Percentiles rank a stretch among this genome's conserved stretches.
phyloP scores from a whole-genome alignment of 2,329 filamentous ascomycete species.

The Xylariaceae sp. region DNA sequence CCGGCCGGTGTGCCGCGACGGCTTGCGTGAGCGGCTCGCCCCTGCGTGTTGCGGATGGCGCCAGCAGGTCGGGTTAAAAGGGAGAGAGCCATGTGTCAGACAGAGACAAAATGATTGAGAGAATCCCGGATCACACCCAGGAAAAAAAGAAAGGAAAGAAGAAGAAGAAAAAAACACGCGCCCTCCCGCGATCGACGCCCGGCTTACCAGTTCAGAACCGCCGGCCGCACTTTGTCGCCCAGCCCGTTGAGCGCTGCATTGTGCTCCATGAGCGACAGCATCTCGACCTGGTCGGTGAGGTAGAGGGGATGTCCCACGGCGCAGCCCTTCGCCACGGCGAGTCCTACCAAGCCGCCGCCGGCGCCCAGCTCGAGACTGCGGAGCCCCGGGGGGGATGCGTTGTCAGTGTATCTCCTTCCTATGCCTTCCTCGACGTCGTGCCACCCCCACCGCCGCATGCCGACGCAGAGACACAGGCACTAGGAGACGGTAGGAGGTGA shows the following conservation, averaged over 20 bases:
- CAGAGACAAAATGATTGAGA: background rate
- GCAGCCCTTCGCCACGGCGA: constrained; percentile 52
- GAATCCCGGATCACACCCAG: constrained; percentile 19
- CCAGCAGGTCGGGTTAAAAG: no score
- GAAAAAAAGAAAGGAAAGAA: constrained; percentile 1
- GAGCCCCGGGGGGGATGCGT: no score
- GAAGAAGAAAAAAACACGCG: no score
- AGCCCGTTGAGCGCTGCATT: constrained; percentile 81
- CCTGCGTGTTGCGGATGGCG: constrained; percentile 40
- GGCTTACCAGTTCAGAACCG: constrained; percentile 73
- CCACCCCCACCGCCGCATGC: no score
- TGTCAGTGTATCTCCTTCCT: no score
- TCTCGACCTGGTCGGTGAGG: constrained; percentile 81
- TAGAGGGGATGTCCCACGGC: constrained; percentile 50
- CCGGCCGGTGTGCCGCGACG: constrained; percentile 52
- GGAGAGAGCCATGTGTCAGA: constrained; percentile 1
- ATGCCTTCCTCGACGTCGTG: no score
- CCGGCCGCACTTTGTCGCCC: constrained; percentile 52
- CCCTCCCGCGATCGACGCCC: no score
- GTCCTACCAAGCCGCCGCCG: constrained; percentile 78
- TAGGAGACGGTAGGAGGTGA: no score
- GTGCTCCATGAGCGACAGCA: constrained; percentile 76
- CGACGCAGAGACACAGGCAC: constrained; percentile 3
- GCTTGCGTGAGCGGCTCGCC: constrained; percentile 49
- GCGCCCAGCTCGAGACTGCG: constrained; percentile 81